These are phyloP conservation scores for Dicorynia guianensis DNA, from an alignment of 306 rosid genomes.

Conservation along the genomic window DNA sequence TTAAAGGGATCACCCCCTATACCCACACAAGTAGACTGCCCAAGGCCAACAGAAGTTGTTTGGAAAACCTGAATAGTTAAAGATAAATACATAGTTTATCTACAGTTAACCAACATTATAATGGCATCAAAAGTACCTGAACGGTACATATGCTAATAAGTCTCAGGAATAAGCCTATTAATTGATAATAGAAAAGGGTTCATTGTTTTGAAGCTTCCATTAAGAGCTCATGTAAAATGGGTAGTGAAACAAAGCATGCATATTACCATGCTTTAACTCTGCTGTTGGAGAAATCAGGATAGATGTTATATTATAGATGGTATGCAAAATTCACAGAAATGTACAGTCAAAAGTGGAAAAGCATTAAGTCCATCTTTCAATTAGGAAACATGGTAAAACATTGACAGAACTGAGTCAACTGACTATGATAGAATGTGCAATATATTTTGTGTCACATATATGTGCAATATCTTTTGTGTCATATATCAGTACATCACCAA, in stretches of 20 bases:
- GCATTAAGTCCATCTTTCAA: not conserved
- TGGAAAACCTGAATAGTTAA: slow-evolving; percentile 79
- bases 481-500: not conserved
- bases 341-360: not conserved
- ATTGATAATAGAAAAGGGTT: slow-evolving; percentile 21
- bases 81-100: slow-evolving; percentile 35
- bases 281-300: not conserved
- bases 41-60: slow-evolving; percentile 98
- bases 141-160: slow-evolving; percentile 27
- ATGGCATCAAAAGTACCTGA: slow-evolving; percentile 36
- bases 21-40: slow-evolving; percentile 99
- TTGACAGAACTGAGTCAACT: not conserved
- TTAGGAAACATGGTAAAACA: not conserved
- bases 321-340: not conserved
- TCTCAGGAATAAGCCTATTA: slow-evolving; percentile 29
- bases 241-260: not conserved
- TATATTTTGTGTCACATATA: not conserved
- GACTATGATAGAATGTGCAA: not conserved
- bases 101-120: slow-evolving; percentile 20
- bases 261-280: slow-evolving; percentile 4
- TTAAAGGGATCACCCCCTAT: slow-evolving; percentile 99
- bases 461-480: not conserved
- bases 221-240: not conserved
- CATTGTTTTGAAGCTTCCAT: slow-evolving; percentile 1
- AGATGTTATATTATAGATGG: slow-evolving; percentile 11